Evolutionary conservation across 495 filamentous ascomycete species (phyloP).

Genomic region (Chlorociboria aeruginascens): DNA sequence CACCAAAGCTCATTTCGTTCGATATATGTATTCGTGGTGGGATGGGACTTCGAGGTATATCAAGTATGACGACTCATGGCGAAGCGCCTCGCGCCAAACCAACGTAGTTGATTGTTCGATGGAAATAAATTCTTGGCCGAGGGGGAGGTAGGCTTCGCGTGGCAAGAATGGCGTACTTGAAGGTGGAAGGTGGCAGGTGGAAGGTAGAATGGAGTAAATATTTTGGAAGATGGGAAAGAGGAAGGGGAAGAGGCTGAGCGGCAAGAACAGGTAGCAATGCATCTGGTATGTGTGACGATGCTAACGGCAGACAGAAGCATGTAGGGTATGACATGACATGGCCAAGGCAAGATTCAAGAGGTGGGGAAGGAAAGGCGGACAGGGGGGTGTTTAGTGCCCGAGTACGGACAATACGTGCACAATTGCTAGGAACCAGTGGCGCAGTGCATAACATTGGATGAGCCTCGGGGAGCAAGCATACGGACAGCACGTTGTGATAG

Average conservation of each 20-base stretch:
- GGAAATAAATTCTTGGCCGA: neutral
- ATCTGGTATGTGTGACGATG: constrained; percentile 5
- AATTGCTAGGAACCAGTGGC: constrained; percentile 4
- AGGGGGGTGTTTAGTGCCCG: neutral
- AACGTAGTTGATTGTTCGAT: neutral
- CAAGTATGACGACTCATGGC: too few relatives aligned
- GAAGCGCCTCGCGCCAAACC: neutral
- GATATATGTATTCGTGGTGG: neutral
- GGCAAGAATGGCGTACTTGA: neutral
- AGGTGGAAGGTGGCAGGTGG: too few relatives aligned
- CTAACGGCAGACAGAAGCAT: too few relatives aligned
- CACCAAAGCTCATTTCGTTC: constrained; percentile 16
- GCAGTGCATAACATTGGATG: constrained; percentile 7
- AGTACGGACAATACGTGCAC: neutral
- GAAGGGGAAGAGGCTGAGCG: constrained; percentile 2
- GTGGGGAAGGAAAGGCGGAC: neutral
- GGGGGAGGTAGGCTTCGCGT: too few relatives aligned
- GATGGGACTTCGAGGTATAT: too few relatives aligned
- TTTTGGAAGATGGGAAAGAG: neutral
- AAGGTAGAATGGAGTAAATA: constrained; percentile 6
- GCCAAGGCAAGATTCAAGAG: neutral
- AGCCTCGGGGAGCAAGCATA: neutral
- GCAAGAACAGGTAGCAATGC: constrained; percentile 9
- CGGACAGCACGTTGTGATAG: too few relatives aligned
- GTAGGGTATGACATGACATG: too few relatives aligned